phyloP scores from a whole-genome alignment of 257 asterid genomes.

The Plantago elongata region DNA sequence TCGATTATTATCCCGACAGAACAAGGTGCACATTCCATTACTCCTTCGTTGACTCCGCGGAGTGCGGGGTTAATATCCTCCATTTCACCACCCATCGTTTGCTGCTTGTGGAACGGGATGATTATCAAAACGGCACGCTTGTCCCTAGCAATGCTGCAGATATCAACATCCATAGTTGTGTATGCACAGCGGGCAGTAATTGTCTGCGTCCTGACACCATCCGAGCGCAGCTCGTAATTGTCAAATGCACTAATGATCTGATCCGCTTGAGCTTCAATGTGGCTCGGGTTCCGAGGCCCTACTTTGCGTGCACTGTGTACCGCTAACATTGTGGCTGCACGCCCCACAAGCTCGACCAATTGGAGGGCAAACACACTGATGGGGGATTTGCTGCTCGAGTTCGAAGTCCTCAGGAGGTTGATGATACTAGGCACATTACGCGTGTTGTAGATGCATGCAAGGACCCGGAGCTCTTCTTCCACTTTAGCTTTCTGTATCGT shows the following conservation, averaged over 20 bases:
- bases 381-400: slow-evolving; percentile 45
- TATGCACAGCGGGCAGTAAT: slow-evolving; percentile 59
- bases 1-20: slow-evolving; percentile 76
- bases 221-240: slow-evolving; percentile 66
- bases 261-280: slow-evolving; percentile 57
- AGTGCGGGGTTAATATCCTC: slow-evolving; percentile 65
- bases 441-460: slow-evolving; percentile 62
- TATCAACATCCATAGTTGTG: slow-evolving; percentile 83
- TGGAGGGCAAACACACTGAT: slow-evolving; percentile 64
- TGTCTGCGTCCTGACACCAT: slow-evolving; percentile 61
- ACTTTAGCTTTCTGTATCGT: slow-evolving; percentile 61
- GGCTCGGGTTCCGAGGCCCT: slow-evolving; percentile 50
- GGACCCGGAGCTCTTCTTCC: slow-evolving; percentile 67
- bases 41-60: slow-evolving; percentile 60
- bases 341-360: slow-evolving; percentile 77
- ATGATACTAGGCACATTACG: slow-evolving; percentile 55
- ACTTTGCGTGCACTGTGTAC: slow-evolving; percentile 55
- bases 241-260: slow-evolving; percentile 67
- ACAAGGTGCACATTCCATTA: slow-evolving; percentile 71
- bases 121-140: slow-evolving; percentile 56
- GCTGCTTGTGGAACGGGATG: slow-evolving; percentile 75
- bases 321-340: slow-evolving; percentile 66
- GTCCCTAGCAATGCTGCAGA: slow-evolving; percentile 66
- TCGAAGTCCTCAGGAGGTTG: slow-evolving; percentile 65
- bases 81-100: slow-evolving; percentile 44